Conservation (phyloP, 306 rosid species). For the Ammopiptanthus mongolicus region DNA sequence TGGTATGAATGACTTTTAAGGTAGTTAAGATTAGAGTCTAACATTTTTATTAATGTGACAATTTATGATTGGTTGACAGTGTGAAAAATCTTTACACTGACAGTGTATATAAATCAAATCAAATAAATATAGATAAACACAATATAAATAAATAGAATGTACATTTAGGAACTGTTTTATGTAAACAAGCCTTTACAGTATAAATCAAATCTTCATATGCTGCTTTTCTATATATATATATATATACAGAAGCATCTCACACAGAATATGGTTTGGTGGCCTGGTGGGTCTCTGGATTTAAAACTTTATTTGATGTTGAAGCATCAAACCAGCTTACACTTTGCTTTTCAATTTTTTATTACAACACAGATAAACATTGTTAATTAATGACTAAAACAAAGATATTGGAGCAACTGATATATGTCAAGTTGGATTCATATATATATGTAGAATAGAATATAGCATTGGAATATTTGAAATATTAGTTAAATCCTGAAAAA, state of each 20-base stretch:
- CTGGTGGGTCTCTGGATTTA: neutral
- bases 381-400: neutral
- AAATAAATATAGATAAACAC: too few relatives aligned
- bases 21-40: too few relatives aligned
- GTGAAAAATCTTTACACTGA: too few relatives aligned
- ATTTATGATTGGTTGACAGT: too few relatives aligned
- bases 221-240: neutral
- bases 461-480: neutral
- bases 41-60: too few relatives aligned
- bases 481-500: neutral
- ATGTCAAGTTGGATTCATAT: neutral
- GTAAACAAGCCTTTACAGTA: neutral
- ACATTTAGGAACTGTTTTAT: neutral
- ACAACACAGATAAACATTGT: neutral
- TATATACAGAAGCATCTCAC: neutral
- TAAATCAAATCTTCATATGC: neutral
- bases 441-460: neutral
- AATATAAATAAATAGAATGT: neutral
- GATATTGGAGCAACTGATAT: neutral
- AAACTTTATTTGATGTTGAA: slow-evolving; percentile 1
- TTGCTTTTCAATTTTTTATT: neutral
- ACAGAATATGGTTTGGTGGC: slow-evolving; percentile 10
- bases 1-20: too few relatives aligned
- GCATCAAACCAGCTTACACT: slow-evolving; percentile 15
- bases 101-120: too few relatives aligned